A percentile compares a stretch with the other conserved stretches of the same genome.
These are phyloP conservation scores for Aegilops bicornis DNA, from an alignment of 176 grass and related monocot genomes.

Conservation along the genomic window DNA sequence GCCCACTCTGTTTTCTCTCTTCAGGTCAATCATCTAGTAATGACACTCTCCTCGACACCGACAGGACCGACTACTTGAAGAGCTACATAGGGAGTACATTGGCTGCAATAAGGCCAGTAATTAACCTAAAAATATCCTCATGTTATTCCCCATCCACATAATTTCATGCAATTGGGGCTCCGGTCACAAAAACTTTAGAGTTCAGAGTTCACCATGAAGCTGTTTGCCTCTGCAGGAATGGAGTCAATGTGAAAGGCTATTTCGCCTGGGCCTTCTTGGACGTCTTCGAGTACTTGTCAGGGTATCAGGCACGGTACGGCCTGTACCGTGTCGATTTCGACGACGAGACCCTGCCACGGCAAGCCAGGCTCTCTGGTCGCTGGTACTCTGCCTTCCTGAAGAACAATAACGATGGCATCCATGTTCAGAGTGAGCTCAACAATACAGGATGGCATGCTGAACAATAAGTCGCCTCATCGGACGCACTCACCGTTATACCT, in stretches of 20 bases:
- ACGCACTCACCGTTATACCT: neutral
- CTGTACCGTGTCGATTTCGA: constrained; percentile 67
- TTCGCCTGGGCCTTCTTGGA: constrained; percentile 69
- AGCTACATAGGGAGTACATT: neutral
- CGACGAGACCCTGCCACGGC: constrained; percentile 28
- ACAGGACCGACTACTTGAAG: neutral
- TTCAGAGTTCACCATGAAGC: neutral
- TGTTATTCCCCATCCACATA: neutral
- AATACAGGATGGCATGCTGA: neutral
- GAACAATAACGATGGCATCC: constrained; percentile 3
- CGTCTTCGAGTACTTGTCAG: constrained; percentile 51
- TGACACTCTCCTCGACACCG: neutral
- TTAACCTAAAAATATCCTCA: too few relatives aligned
- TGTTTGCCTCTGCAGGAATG: constrained; percentile 43
- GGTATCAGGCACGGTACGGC: constrained; percentile 46
- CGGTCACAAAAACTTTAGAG: neutral
- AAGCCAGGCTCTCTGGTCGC: constrained; percentile 48
- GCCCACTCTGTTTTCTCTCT: neutral
- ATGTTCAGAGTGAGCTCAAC: neutral
- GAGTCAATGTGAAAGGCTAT: constrained; percentile 67
- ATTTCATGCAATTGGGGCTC: neutral
- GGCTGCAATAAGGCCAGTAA: constrained; percentile 41
- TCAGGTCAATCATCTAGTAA: neutral
- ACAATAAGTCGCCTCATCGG: neutral
- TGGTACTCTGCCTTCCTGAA: constrained; percentile 61